A percentile compares a stretch with the other conserved stretches of the same genome.
Evolutionary conservation across 1,284 basidiomycete species (phyloP).

Genomic region (Neotropicomus parvogracilis): DNA sequence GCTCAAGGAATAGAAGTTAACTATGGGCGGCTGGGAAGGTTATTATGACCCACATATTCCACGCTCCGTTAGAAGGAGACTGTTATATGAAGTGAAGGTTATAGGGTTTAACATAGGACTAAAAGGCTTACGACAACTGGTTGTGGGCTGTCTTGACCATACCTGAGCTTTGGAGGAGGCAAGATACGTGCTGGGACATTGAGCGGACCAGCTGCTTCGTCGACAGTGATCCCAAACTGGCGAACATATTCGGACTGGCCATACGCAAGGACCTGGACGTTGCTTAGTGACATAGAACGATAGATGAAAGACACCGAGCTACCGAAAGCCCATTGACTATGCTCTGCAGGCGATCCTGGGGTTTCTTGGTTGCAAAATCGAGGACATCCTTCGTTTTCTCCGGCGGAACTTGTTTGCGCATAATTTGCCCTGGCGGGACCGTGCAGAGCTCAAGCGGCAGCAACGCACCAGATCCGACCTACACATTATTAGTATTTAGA

Average conservation of each 20-base stretch:
- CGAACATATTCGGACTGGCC: constrained; percentile 71
- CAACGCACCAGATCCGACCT: constrained; percentile 65
- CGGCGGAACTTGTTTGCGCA: constrained; percentile 68
- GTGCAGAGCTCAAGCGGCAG: constrained; percentile 67
- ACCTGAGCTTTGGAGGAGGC: constrained; percentile 57
- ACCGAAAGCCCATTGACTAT: constrained; percentile 57
- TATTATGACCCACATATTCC: constrained; percentile 56
- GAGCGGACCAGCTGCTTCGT: constrained; percentile 45
- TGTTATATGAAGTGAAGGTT: constrained; percentile 23
- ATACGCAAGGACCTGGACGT: constrained; percentile 56
- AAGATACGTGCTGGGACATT: constrained; percentile 58
- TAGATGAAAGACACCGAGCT: constrained; percentile 8
- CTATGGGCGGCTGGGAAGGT: neutral
- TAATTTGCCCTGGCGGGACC: constrained; percentile 66
- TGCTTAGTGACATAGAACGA: neutral
- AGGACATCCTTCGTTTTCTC: constrained; percentile 65
- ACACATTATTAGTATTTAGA: neutral
- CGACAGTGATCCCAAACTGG: constrained; percentile 62
- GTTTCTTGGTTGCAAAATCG: constrained; percentile 68
- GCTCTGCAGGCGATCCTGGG: constrained; percentile 55
- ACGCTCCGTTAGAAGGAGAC: constrained; percentile 59
- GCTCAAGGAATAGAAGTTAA: constrained; percentile 10
- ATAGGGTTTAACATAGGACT: neutral
- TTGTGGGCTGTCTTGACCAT: constrained; percentile 50
- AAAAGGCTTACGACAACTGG: constrained; percentile 47